A percentile compares a stretch with the other conserved stretches of the same genome.
These are phyloP conservation scores for Solanum rostratum DNA, from an alignment of 257 asterid genomes.

Conservation along the genomic window DNA sequence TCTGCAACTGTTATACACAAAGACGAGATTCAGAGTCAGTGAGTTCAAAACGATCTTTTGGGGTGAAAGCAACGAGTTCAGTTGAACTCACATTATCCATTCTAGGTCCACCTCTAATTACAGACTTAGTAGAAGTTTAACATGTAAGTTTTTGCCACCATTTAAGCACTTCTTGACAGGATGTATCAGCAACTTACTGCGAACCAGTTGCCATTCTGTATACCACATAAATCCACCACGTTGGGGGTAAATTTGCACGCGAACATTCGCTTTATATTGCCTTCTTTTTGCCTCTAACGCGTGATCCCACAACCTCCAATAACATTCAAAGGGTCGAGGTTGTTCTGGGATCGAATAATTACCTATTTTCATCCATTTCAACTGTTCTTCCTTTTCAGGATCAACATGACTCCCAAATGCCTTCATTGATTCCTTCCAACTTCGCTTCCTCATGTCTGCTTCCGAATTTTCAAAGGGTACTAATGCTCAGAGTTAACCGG, in stretches of 20 bases:
- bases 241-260: not conserved
- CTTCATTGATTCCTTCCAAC: constrained; percentile 37
- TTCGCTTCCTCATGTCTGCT: constrained; percentile 21
- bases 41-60: not conserved
- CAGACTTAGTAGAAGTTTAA: too few relatives aligned
- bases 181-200: constrained; percentile 23
- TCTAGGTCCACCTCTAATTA: not conserved
- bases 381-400: constrained; percentile 53
- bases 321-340: constrained; percentile 11
- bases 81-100: not conserved
- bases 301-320: constrained; percentile 15
- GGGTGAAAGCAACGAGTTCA: not conserved
- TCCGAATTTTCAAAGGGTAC: not conserved
- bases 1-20: not conserved
- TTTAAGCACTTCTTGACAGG: constrained; percentile 2
- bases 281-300: constrained; percentile 5
- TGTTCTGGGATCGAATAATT: constrained; percentile 11
- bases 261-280: constrained; percentile 9
- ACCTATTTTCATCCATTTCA: constrained; percentile 62
- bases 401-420: constrained; percentile 42
- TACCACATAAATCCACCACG: constrained; percentile 6
- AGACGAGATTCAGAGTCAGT: not conserved
- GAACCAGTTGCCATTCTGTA: constrained; percentile 8
- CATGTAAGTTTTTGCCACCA: not conserved
- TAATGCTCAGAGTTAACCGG: not conserved